These are phyloP conservation scores for Trichosporon inkin DNA, from an alignment of 1,284 basidiomycete species.

Conservation along the genomic window DNA sequence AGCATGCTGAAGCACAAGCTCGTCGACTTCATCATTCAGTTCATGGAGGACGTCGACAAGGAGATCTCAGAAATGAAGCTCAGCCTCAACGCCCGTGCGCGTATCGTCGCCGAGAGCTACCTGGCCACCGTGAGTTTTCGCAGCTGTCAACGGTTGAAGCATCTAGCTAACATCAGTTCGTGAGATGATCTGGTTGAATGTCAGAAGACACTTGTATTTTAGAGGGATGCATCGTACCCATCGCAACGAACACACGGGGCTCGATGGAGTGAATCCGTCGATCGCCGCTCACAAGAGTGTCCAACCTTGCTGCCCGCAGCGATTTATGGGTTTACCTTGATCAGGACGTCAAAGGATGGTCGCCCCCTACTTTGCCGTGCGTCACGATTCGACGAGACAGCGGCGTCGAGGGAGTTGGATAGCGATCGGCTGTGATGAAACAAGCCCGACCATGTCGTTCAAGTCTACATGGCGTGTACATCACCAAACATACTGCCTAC, in stretches of 20 bases:
- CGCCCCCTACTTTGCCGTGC: too few species aligned
- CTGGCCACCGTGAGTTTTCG: constrained; percentile 45
- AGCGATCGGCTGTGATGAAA: too few species aligned
- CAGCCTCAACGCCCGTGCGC: constrained; percentile 86
- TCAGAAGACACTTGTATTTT: constrained; percentile 8
- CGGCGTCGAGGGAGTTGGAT: too few species aligned
- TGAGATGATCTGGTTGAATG: not conserved
- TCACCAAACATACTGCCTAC: constrained; percentile 21
- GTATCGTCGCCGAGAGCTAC: constrained; percentile 83
- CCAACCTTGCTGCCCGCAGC: too few species aligned
- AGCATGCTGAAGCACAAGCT: constrained; percentile 99
- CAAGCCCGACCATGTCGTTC: not conserved
- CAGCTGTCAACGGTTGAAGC: not conserved
- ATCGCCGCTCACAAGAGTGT: too few species aligned
- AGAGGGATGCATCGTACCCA: not conserved
- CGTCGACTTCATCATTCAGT: constrained; percentile 99
- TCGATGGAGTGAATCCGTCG: too few species aligned
- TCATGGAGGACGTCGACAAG: constrained; percentile 90
- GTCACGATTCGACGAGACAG: too few species aligned
- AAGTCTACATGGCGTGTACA: constrained; percentile 7
- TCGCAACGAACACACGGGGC: not conserved
- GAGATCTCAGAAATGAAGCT: constrained; percentile 61
- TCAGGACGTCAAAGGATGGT: too few species aligned
- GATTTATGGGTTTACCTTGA: too few species aligned
- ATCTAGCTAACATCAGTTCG: not conserved